These are phyloP conservation scores for Taxillus chinensis DNA, from an alignment of 164 flowering plant species.

Conservation along the genomic window DNA sequence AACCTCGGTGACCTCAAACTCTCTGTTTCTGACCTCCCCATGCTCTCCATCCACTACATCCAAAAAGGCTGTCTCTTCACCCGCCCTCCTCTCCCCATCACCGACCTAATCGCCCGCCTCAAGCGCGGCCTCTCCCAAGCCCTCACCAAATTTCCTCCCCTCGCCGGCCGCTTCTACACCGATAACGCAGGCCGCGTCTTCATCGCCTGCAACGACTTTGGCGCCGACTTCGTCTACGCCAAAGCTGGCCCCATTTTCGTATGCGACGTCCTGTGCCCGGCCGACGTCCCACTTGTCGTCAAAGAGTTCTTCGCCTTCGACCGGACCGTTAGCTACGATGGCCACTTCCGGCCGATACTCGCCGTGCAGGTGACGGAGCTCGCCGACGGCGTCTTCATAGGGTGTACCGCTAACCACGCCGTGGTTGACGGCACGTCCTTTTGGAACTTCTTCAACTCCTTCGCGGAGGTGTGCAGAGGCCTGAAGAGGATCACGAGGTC, in stretches of 20 bases:
- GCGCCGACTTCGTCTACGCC: conserved; percentile 42
- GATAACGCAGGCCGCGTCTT: conserved; percentile 34
- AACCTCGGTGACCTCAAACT: conserved; percentile 30
- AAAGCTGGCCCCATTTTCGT: conserved; percentile 11
- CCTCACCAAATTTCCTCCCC: conserved; percentile 49
- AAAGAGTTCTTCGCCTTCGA: conserved; percentile 35
- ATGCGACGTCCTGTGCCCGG: conserved; percentile 23
- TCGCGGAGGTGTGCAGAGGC: conserved; percentile 40
- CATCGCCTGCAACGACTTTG: conserved; percentile 48
- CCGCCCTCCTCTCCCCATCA: conserved; percentile 17
- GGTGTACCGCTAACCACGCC: conserved; percentile 52
- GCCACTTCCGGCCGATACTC: conserved; percentile 36
- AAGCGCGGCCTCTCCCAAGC: conserved; percentile 27
- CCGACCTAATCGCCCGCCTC: conserved; percentile 19
- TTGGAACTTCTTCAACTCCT: conserved; percentile 70
- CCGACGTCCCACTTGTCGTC: conserved; percentile 28
- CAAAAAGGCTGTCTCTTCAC: conserved; percentile 50
- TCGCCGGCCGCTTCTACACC: conserved; percentile 49
- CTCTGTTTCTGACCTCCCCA: conserved; percentile 53
- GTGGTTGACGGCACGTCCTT: conserved; percentile 57
- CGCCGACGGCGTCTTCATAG: conserved; percentile 56
- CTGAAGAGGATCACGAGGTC: conserved; percentile 12
- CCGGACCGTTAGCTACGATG: conserved; percentile 34
- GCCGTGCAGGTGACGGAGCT: conserved; percentile 61
- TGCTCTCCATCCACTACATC: conserved; percentile 60